Conservation (phyloP, 2,329 filamentous ascomycete genomes). For the Massarina eburnea region DNA sequence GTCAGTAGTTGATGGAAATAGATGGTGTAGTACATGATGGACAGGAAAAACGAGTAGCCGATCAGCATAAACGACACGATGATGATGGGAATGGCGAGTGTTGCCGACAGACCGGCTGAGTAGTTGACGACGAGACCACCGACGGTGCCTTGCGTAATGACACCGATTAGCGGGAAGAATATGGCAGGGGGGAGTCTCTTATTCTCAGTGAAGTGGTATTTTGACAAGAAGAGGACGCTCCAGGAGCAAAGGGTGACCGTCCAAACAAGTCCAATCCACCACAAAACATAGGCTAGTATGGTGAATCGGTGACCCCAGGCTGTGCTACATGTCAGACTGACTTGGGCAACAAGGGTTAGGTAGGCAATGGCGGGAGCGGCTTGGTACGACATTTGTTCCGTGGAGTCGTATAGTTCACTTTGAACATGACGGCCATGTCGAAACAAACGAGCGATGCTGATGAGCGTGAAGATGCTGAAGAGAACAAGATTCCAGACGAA, state of each 20-base stretch:
- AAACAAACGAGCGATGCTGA: conserved; percentile 11
- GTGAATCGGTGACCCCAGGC: conserved; percentile 64
- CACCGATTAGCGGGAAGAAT: conserved; percentile 17
- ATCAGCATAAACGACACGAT: conserved; percentile 19
- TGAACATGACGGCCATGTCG: conserved; percentile 10
- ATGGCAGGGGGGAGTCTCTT: conserved; percentile 13
- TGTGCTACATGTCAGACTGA: conserved; percentile 61
- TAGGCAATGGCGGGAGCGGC: conserved; percentile 62
- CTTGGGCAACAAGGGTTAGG: conserved; percentile 67
- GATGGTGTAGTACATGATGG: conserved; percentile 18
- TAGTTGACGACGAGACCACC: conserved; percentile 17
- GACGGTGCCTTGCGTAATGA: conserved; percentile 20
- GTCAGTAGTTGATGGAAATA: conserved; percentile 17
- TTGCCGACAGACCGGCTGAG: conserved; percentile 11
- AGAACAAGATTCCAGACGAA: conserved; percentile 20
- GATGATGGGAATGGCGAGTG: conserved; percentile 19
- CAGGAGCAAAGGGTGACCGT: conserved; percentile 16
- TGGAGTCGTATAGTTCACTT: conserved; percentile 54
- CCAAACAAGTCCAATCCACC: conserved; percentile 25
- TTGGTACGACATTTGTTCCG: conserved; percentile 67
- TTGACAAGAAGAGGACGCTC: conserved; percentile 15
- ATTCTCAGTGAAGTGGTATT: conserved; percentile 12
- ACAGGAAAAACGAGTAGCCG: conserved; percentile 17
- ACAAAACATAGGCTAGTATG: conserved; percentile 48
- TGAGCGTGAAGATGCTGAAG: conserved; percentile 12